phyloP scores from a whole-genome alignment of 2,329 filamentous ascomycete genomes.

The Colletotrichum sp. region DNA sequence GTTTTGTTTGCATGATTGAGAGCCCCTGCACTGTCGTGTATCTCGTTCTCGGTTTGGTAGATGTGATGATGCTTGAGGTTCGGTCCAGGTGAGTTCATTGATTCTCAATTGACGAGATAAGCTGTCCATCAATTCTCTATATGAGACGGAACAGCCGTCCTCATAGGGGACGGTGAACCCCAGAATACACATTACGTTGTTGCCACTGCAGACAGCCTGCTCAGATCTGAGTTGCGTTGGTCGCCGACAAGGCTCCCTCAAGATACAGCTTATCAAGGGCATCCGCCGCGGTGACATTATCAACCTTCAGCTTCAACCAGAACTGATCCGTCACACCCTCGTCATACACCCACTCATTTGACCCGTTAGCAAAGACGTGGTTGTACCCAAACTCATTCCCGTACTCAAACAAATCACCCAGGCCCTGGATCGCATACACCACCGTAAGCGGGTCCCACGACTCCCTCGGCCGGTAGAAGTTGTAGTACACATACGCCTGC shows the following conservation, averaged over 20 bases:
- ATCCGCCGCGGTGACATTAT: constrained; percentile 31
- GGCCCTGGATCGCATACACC: constrained; percentile 42
- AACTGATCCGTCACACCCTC: constrained; percentile 38
- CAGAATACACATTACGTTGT: neutral
- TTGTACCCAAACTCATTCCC: constrained; percentile 46
- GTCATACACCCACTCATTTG: constrained; percentile 49
- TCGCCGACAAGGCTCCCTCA: constrained; percentile 23
- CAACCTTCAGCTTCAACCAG: constrained; percentile 40
- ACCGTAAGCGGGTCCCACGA: constrained; percentile 50
- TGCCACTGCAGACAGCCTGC: rapidly evolving
- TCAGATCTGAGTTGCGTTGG: neutral
- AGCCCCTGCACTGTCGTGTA: neutral
- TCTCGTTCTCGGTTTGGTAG: neutral
- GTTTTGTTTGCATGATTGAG: neutral
- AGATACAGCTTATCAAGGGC: constrained; percentile 34
- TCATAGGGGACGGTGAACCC: neutral
- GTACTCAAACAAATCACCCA: constrained; percentile 39
- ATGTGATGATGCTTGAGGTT: neutral
- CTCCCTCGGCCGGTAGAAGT: constrained; percentile 34
- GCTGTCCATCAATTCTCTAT: neutral
- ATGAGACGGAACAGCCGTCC: neutral
- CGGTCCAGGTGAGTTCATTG: neutral
- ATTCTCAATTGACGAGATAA: neutral
- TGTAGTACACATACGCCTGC: constrained; percentile 45
- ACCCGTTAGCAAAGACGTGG: constrained; percentile 40